Percentiles rank a stretch among this genome's conserved stretches.
Conservation (phyloP, 139 green algal species). For the Yamagishiella unicocca region DNA sequence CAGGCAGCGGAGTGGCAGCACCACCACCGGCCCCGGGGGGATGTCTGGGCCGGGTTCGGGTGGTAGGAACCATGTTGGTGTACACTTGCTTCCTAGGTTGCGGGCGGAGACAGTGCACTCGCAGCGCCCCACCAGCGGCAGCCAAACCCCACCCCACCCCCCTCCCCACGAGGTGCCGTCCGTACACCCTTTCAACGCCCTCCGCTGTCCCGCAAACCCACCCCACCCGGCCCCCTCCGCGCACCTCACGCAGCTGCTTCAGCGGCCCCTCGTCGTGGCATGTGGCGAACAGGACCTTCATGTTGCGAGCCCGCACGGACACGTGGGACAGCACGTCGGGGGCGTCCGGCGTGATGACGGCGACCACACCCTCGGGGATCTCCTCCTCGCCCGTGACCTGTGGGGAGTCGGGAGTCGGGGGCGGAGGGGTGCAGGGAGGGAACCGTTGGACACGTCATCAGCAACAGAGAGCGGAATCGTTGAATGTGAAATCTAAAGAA, state of each 20-base stretch:
- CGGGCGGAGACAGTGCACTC: too few relatives aligned
- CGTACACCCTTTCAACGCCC: too few relatives aligned
- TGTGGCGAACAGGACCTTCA: conserved; percentile 77
- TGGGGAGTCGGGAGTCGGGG: neutral
- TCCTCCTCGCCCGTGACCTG: conserved; percentile 89
- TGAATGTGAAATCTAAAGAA: too few relatives aligned
- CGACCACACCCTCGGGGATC: conserved; percentile 91
- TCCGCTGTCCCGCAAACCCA: too few relatives aligned
- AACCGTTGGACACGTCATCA: too few relatives aligned
- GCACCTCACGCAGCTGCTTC: conserved; percentile 56
- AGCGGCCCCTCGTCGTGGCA: conserved; percentile 74
- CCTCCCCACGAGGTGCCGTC: too few relatives aligned
- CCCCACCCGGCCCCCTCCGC: conserved; percentile 9
- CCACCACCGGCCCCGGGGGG: too few relatives aligned
- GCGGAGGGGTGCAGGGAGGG: neutral
- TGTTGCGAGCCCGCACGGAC: conserved; percentile 93
- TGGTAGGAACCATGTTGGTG: too few relatives aligned
- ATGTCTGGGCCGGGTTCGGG: too few relatives aligned
- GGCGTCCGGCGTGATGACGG: conserved; percentile 88
- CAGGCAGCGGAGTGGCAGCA: too few relatives aligned
- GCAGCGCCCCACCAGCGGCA: neutral
- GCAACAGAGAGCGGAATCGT: too few relatives aligned
- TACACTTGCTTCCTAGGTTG: too few relatives aligned
- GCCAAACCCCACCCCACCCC: neutral
- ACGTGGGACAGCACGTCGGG: conserved; percentile 95